Conservation (phyloP, 768 basidiomycete species). For the Paxillus involutus region DNA sequence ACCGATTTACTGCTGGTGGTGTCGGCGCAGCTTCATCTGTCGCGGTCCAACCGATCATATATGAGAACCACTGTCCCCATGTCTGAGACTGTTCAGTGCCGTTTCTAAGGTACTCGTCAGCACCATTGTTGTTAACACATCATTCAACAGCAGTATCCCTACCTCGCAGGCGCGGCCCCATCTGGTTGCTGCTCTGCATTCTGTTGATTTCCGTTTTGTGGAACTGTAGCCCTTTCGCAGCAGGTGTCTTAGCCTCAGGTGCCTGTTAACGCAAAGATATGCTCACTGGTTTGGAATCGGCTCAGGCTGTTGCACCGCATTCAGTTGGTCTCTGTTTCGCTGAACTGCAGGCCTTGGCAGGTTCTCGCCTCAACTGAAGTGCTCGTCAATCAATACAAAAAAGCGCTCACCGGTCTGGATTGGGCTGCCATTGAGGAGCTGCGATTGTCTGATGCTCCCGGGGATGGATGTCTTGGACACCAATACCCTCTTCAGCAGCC, state of each 20-base stretch:
- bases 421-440: not conserved
- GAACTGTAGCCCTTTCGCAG: not conserved
- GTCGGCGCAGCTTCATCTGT: no score
- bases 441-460: not conserved
- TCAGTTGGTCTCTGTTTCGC: no score
- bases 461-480: no score
- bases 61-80: conserved; percentile 20
- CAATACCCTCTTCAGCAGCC: conserved; percentile 9
- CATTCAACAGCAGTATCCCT: not conserved
- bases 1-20: conserved; percentile 11
- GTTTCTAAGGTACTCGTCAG: not conserved
- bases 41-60: conserved; percentile 7
- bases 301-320: no score
- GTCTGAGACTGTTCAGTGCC: not conserved
- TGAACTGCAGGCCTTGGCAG: not conserved
- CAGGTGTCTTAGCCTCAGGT: no score
- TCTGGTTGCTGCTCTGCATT: not conserved
- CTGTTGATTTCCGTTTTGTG: not conserved
- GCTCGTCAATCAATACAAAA: not conserved
- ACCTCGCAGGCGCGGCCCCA: conserved; percentile 6
- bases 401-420: conserved; percentile 1
- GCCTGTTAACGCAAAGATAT: no score
- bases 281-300: no score
- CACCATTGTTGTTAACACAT: not conserved
- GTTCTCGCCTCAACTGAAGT: not conserved